Evolutionary conservation across 192 early-diverging fungal genomes (phyloP).

Genomic region (Podila epigama): DNA sequence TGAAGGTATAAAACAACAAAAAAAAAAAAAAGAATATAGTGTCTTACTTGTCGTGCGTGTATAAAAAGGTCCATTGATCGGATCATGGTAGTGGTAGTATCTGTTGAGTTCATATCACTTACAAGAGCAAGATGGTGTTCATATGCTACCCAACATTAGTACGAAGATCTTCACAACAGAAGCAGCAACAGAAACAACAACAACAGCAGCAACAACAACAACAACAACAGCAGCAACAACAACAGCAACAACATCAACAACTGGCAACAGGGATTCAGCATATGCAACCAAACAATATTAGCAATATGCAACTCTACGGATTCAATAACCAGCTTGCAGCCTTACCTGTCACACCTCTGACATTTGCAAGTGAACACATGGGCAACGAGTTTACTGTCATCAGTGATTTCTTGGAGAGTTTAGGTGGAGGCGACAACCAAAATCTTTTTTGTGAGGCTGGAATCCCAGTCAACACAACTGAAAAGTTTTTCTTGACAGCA

Average conservation of each 20-base stretch:
- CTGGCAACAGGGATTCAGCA: background rate
- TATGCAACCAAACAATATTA: constrained; percentile 5
- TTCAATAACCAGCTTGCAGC: constrained; percentile 20
- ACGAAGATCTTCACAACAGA: background rate
- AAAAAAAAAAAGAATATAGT: too few species aligned
- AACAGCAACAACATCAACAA: constrained; percentile 17
- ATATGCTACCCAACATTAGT: constrained; percentile 1
- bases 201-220: constrained; percentile 5
- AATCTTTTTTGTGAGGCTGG: constrained; percentile 28
- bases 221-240: constrained; percentile 12
- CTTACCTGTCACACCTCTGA: constrained; percentile 59
- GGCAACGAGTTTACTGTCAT: constrained; percentile 85
- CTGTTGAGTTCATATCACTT: background rate
- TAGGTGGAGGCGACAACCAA: constrained; percentile 43
- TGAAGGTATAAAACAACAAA: too few species aligned
- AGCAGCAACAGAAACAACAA: constrained; percentile 9
- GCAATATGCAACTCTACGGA: constrained; percentile 15
- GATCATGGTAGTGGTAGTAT: background rate
- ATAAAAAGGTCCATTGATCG: background rate
- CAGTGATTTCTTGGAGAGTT: constrained; percentile 66
- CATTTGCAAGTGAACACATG: constrained; percentile 80
- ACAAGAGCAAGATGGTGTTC: background rate
- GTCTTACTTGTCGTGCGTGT: too few species aligned
- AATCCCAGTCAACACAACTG: constrained; percentile 64
- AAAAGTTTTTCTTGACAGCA: constrained; percentile 90